Conservation (phyloP, 1,284 basidiomycete species). For the Pseudomicrostroma phylloplanum region DNA sequence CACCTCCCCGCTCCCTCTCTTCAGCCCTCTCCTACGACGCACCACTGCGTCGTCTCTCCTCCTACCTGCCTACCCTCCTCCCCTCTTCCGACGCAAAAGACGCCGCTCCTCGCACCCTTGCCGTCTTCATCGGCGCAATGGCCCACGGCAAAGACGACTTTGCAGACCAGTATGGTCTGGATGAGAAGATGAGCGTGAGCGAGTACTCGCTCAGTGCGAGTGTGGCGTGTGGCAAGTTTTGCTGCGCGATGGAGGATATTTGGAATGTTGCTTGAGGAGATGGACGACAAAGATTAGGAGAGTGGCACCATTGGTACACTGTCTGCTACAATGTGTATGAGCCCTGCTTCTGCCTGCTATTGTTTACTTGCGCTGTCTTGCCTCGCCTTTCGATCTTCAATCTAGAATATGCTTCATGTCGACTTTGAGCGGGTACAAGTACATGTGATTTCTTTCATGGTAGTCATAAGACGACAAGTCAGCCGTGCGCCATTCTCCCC, state of each 20-base stretch:
- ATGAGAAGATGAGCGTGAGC: slow-evolving; percentile 94
- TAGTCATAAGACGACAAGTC: not conserved
- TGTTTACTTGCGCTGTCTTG: too few species aligned
- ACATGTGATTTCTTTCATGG: slow-evolving; percentile 1
- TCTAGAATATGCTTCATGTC: not conserved
- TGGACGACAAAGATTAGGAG: too few species aligned
- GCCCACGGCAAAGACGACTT: slow-evolving; percentile 74
- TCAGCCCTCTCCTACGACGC: slow-evolving; percentile 77
- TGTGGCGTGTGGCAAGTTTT: slow-evolving; percentile 78
- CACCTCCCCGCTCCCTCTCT: slow-evolving; percentile 2
- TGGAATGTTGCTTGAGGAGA: not conserved
- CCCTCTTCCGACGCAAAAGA: not conserved
- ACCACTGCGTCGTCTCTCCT: slow-evolving; percentile 71
- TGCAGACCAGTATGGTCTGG: slow-evolving; percentile 71
- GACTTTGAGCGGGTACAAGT: not conserved
- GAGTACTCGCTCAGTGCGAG: slow-evolving; percentile 90
- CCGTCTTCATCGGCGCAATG: slow-evolving; percentile 87
- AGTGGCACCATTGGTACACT: too few species aligned
- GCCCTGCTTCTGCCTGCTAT: too few species aligned
- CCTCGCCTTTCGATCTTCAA: too few species aligned
- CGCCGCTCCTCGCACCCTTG: slow-evolving; percentile 58
- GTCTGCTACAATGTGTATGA: too few species aligned
- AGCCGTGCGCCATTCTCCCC: not conserved
- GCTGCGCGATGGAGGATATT: slow-evolving; percentile 5
- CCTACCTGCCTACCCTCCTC: slow-evolving; percentile 67